phyloP scores from a whole-genome alignment of 1,139 yeast genomes.

The Debaryomyces subglobosus region DNA sequence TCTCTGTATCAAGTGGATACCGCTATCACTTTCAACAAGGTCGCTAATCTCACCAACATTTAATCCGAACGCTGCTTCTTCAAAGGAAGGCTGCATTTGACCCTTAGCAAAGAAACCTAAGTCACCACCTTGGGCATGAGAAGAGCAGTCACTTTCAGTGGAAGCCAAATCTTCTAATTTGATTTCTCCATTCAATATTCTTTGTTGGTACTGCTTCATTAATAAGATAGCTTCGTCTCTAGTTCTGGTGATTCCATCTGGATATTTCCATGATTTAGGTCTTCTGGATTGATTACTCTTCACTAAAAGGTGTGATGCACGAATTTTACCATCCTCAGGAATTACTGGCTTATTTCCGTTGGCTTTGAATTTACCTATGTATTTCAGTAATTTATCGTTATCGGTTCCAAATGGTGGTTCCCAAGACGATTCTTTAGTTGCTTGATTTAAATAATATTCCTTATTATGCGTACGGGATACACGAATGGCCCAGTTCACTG shows the following conservation, averaged over 20 bases:
- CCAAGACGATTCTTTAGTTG: slow-evolving; percentile 81
- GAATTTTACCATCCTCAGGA: slow-evolving; percentile 47
- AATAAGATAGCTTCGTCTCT: slow-evolving; percentile 83
- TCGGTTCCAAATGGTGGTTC: slow-evolving; percentile 90
- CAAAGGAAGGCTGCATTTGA: slow-evolving; percentile 94
- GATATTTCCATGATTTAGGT: slow-evolving; percentile 89
- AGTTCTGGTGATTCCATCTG: slow-evolving; percentile 67
- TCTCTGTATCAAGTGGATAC: slow-evolving; percentile 85
- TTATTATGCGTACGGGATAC: slow-evolving; percentile 80
- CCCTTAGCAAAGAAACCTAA: slow-evolving; percentile 87
- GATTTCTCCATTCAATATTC: slow-evolving; percentile 70
- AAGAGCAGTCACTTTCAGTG: slow-evolving; percentile 86
- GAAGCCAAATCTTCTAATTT: slow-evolving; percentile 73
- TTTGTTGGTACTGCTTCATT: slow-evolving; percentile 58
- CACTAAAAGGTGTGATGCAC: slow-evolving; percentile 68
- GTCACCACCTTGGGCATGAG: slow-evolving; percentile 89
- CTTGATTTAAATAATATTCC: slow-evolving; percentile 78
- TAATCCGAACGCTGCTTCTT: slow-evolving; percentile 79
- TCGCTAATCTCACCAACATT: slow-evolving; percentile 84
- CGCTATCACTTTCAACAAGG: slow-evolving; percentile 87
- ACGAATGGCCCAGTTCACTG: slow-evolving; percentile 81
- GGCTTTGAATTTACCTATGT: slow-evolving; percentile 49
- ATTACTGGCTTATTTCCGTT: slow-evolving; percentile 67
- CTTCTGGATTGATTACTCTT: slow-evolving; percentile 84
- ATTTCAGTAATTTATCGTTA: slow-evolving; percentile 56